Conservation (phyloP, 1,284 basidiomycete genomes). For the Psilocybe mexicana region DNA sequence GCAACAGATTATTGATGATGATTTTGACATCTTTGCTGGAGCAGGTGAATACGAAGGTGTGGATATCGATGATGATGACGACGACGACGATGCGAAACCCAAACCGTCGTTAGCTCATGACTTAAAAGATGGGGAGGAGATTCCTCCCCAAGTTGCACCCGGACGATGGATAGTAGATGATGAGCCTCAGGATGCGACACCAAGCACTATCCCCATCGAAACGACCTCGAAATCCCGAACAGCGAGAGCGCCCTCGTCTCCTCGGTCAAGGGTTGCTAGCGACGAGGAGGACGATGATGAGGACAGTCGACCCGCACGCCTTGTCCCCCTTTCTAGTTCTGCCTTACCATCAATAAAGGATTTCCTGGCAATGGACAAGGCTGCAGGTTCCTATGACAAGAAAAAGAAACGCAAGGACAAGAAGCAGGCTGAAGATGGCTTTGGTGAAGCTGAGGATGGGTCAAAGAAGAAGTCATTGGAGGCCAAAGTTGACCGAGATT, state of each 20-base stretch:
- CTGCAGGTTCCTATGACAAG: constrained; percentile 62
- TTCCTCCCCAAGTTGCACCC: constrained; percentile 6
- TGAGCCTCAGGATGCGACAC: constrained; percentile 20
- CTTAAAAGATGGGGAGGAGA: constrained; percentile 6
- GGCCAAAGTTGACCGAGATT: constrained; percentile 53
- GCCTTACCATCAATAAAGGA: constrained; percentile 79
- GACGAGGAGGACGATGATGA: constrained; percentile 54
- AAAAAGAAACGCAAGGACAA: constrained; percentile 74
- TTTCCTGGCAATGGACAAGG: constrained; percentile 74
- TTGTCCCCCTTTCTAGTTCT: constrained; percentile 73
- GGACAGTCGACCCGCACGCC: constrained; percentile 42
- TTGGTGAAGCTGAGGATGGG: constrained; percentile 32
- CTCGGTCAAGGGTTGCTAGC: constrained; percentile 18
- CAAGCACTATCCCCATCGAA: constrained; percentile 20
- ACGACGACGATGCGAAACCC: constrained; percentile 32
- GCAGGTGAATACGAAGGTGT: constrained; percentile 83
- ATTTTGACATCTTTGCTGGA: constrained; percentile 83
- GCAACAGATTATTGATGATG: constrained; percentile 45
- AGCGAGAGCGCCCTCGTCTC: constrained; percentile 4
- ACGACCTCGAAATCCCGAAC: not conserved
- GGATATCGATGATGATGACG: constrained; percentile 59
- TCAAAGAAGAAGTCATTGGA: constrained; percentile 37
- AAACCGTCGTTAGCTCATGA: constrained; percentile 2
- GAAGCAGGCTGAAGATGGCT: constrained; percentile 37
- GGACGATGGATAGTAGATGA: constrained; percentile 30